Conservation (phyloP, 805 yeast species). For the Dipodascus geniculatus region DNA sequence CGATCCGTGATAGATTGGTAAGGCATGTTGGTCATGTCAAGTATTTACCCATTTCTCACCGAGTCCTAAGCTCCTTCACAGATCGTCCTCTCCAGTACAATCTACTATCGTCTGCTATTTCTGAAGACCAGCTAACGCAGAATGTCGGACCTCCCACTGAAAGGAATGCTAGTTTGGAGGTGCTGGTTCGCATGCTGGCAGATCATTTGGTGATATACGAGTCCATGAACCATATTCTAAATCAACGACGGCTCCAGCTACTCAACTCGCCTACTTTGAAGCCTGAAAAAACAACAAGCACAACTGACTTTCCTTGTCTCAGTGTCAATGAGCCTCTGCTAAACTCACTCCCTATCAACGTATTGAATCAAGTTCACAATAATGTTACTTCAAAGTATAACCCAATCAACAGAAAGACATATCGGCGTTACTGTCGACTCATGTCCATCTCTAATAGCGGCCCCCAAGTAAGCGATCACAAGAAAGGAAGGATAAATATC, state of each 20-base stretch:
- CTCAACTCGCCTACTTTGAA: neutral
- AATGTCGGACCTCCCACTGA: conserved; percentile 18
- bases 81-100: no score
- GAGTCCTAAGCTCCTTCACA: no score
- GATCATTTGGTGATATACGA: conserved; percentile 22
- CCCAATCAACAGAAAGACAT: neutral
- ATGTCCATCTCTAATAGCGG: neutral
- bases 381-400: neutral
- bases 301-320: neutral
- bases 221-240: conserved; percentile 16
- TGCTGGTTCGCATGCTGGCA: conserved; percentile 22
- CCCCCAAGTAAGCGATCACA: neutral
- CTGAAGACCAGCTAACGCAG: conserved; percentile 8
- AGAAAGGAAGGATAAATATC: neutral
- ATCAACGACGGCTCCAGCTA: neutral
- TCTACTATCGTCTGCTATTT: neutral
- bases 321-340: neutral
- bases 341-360: neutral
- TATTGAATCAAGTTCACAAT: neutral
- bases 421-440: neutral
- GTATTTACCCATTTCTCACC: no score
- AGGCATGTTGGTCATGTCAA: neutral
- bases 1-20: neutral
- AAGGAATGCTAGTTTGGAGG: conserved; percentile 20
- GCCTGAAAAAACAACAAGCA: neutral